Conservation (phyloP, 1,139 yeast genomes). For the Pichia inconspicua region DNA sequence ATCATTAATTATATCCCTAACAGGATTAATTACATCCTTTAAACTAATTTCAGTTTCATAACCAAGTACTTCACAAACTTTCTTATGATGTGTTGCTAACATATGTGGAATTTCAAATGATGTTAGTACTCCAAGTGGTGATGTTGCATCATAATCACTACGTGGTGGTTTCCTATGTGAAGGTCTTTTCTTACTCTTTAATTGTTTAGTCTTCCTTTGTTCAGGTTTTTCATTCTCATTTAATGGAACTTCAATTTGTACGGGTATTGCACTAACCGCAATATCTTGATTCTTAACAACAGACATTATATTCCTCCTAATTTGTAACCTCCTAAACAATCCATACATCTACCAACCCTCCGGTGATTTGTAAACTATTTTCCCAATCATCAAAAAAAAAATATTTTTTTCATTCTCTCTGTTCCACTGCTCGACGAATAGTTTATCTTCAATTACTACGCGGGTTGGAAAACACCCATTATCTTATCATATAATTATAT, state of each 20-base stretch:
- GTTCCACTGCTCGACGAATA: neutral
- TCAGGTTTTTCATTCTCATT: neutral
- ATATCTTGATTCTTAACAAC: neutral
- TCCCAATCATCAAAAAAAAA: too few species aligned
- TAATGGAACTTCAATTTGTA: conserved; percentile 1
- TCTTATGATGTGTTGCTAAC: conserved; percentile 31
- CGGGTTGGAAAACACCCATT: neutral
- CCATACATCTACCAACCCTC: neutral
- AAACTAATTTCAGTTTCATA: conserved; percentile 29
- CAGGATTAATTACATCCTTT: conserved; percentile 52
- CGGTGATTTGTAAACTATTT: too few species aligned
- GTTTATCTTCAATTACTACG: neutral
- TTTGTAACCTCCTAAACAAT: neutral
- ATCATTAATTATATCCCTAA: conserved; percentile 57
- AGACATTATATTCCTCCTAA: conserved; percentile 2
- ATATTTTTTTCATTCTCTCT: too few species aligned
- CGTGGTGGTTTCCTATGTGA: conserved; percentile 36
- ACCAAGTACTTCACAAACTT: conserved; percentile 5
- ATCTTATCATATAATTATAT: neutral
- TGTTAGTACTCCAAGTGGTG: conserved; percentile 69
- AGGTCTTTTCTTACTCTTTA: conserved; percentile 16
- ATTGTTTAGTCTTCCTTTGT: neutral
- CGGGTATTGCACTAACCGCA: neutral
- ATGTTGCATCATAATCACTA: conserved; percentile 59
- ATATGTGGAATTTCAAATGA: conserved; percentile 64